Percentiles rank a stretch among this genome's conserved stretches.
These are phyloP conservation scores for Hibiscus mutabilis DNA, from an alignment of 345 rosid genomes.

Conservation along the genomic window DNA sequence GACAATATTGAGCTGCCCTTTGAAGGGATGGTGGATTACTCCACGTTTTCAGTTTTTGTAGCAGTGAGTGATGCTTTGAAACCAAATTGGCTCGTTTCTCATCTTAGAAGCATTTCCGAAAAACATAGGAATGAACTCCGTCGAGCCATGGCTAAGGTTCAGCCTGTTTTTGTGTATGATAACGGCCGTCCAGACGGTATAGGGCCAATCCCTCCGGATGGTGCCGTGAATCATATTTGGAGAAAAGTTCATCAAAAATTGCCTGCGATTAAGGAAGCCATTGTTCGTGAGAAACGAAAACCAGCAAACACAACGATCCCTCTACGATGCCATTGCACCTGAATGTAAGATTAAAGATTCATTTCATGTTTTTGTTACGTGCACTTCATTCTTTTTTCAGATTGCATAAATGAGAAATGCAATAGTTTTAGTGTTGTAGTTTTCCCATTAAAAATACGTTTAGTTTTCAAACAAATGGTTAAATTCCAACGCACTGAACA, in stretches of 20 bases:
- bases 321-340: slow-evolving; percentile 78
- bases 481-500: no score
- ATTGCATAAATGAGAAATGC: background rate
- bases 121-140: slow-evolving; percentile 47
- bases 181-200: slow-evolving; percentile 53
- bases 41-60: slow-evolving; percentile 67
- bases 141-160: slow-evolving; percentile 48
- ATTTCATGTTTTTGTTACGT: background rate
- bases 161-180: slow-evolving; percentile 59
- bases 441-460: no score
- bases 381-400: background rate
- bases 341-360: slow-evolving; percentile 13
- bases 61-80: slow-evolving; percentile 67
- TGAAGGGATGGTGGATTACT: slow-evolving; percentile 77
- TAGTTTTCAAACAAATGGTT: no score
- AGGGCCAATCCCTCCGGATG: slow-evolving; percentile 58
- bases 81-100: slow-evolving; percentile 58
- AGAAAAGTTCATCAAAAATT: slow-evolving; percentile 69
- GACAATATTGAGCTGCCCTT: slow-evolving; percentile 87
- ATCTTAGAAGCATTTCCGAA: slow-evolving; percentile 49
- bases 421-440: background rate
- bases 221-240: slow-evolving; percentile 93
- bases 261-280: slow-evolving; percentile 68
- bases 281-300: slow-evolving; percentile 62
- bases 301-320: slow-evolving; percentile 60